Conservation (phyloP, 495 filamentous ascomycete genomes). For the Trichoderma asperelloides region DNA sequence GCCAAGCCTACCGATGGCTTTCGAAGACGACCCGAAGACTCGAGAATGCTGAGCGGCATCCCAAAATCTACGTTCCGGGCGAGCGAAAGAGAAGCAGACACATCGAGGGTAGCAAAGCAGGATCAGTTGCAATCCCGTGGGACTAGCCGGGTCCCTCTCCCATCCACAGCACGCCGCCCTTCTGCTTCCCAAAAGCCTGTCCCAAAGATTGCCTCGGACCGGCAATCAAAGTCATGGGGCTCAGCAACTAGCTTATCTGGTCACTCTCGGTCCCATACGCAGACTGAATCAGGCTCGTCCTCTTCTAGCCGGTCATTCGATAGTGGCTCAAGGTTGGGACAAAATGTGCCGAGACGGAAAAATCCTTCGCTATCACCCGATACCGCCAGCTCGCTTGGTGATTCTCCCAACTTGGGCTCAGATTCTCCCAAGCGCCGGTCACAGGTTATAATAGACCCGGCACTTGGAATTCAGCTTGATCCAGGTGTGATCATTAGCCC, state of each 20-base stretch:
- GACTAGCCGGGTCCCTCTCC: slow-evolving; percentile 16
- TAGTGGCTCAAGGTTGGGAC: slow-evolving; percentile 17
- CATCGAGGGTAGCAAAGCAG: slow-evolving; percentile 12
- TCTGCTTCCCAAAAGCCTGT: slow-evolving; percentile 7
- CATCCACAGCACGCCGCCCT: slow-evolving; percentile 12
- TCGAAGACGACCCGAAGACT: slow-evolving; percentile 16
- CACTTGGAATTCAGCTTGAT: slow-evolving; percentile 22
- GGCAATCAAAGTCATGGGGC: slow-evolving; percentile 17
- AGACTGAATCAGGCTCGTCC: slow-evolving; percentile 11
- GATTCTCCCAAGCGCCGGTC: slow-evolving; percentile 30
- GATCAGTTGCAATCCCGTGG: background rate
- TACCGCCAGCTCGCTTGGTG: slow-evolving; percentile 18
- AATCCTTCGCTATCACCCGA: slow-evolving; percentile 36
- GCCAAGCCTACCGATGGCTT: slow-evolving; percentile 17
- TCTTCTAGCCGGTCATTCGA: slow-evolving; percentile 10
- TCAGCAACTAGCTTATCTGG: slow-evolving; percentile 12
- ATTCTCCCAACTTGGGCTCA: slow-evolving; percentile 25
- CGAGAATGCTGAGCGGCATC: slow-evolving; percentile 9
- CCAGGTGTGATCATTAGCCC: slow-evolving; percentile 31
- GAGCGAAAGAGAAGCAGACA: slow-evolving; percentile 15
- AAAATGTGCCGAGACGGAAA: slow-evolving; percentile 38
- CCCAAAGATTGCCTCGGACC: slow-evolving; percentile 9
- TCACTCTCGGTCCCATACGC: slow-evolving; percentile 10
- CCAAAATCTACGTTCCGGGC: slow-evolving; percentile 13
- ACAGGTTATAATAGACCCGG: slow-evolving; percentile 22